These are phyloP conservation scores for Gynostemma pentaphyllum DNA, from an alignment of 306 rosid genomes.

Conservation along the genomic window DNA sequence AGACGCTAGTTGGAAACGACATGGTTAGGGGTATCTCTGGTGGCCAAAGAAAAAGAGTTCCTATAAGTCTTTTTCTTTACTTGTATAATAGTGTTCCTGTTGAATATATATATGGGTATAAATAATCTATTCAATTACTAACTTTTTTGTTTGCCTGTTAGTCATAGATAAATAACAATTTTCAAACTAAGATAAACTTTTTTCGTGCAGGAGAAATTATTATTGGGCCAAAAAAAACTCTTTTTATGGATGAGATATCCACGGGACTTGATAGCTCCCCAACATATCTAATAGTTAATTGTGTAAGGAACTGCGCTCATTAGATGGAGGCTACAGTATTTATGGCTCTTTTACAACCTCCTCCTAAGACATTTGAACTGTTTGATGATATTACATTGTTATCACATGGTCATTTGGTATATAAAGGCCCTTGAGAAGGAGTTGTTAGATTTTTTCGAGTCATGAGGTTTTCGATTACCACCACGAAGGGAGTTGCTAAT, in stretches of 20 bases:
- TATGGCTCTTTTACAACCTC: slow-evolving; percentile 89
- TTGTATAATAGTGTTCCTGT: not conserved
- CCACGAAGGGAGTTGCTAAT: slow-evolving; percentile 77
- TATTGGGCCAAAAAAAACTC: slow-evolving; percentile 75
- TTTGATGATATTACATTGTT: slow-evolving; percentile 71
- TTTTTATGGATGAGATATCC: slow-evolving; percentile 89
- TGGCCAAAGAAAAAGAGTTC: slow-evolving; percentile 86
- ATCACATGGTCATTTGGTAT: slow-evolving; percentile 62
- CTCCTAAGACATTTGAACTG: slow-evolving; percentile 80
- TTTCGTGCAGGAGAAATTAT: slow-evolving; percentile 62
- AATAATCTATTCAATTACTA: not conserved
- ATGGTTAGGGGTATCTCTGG: slow-evolving; percentile 87
- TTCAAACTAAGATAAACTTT: not conserved
- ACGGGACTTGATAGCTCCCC: slow-evolving; percentile 93
- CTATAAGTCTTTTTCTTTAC: slow-evolving; percentile 60
- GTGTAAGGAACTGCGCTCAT: slow-evolving; percentile 66
- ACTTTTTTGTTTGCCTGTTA: not conserved
- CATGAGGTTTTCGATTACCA: slow-evolving; percentile 61
- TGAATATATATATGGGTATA: too few relatives aligned
- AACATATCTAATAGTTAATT: slow-evolving; percentile 73
- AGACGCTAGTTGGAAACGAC: slow-evolving; percentile 70
- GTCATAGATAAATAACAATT: slow-evolving; percentile 1
- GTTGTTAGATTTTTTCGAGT: slow-evolving; percentile 61
- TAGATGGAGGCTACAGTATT: slow-evolving; percentile 70
- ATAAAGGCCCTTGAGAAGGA: slow-evolving; percentile 69